phyloP scores from a whole-genome alignment of 2,329 filamentous ascomycete genomes.

The Calonectria honghensis region DNA sequence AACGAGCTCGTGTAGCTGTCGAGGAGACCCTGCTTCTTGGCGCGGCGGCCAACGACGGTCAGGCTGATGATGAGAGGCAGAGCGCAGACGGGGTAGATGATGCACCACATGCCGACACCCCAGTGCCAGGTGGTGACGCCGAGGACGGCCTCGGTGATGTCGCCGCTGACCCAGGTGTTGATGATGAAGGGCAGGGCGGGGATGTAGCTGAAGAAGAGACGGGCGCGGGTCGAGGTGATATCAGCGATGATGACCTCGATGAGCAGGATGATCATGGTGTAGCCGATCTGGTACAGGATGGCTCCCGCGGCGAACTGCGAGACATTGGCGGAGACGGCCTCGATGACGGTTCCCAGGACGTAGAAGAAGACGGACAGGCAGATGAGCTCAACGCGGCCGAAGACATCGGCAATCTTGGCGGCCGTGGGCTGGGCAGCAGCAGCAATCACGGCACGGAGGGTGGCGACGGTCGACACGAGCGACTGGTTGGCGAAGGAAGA shows the following conservation, averaged over 20 bases:
- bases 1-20: constrained; percentile 59
- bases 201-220: constrained; percentile 79
- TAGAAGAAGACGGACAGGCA: constrained; percentile 77
- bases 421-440: constrained; percentile 75
- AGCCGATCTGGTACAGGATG: constrained; percentile 78
- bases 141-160: constrained; percentile 71
- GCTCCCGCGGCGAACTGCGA: constrained; percentile 74
- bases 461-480: constrained; percentile 74
- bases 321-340: constrained; percentile 70
- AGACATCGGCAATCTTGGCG: constrained; percentile 78
- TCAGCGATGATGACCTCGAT: constrained; percentile 80
- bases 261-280: constrained; percentile 76
- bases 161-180: constrained; percentile 79
- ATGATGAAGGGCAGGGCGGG: constrained; percentile 76
- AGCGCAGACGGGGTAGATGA: constrained; percentile 76
- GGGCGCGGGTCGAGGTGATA: constrained; percentile 76
- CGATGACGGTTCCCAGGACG: constrained; percentile 73
- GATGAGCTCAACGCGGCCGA: constrained; percentile 76
- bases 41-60: constrained; percentile 69
- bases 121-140: constrained; percentile 73
- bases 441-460: constrained; percentile 75
- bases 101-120: constrained; percentile 79
- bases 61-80: constrained; percentile 74
- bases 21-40: constrained; percentile 70
- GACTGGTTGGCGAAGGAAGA: constrained; percentile 71